These are phyloP conservation scores for Pseudocercospora cruenta DNA, from an alignment of 2,329 filamentous ascomycete species.

Conservation along the genomic window DNA sequence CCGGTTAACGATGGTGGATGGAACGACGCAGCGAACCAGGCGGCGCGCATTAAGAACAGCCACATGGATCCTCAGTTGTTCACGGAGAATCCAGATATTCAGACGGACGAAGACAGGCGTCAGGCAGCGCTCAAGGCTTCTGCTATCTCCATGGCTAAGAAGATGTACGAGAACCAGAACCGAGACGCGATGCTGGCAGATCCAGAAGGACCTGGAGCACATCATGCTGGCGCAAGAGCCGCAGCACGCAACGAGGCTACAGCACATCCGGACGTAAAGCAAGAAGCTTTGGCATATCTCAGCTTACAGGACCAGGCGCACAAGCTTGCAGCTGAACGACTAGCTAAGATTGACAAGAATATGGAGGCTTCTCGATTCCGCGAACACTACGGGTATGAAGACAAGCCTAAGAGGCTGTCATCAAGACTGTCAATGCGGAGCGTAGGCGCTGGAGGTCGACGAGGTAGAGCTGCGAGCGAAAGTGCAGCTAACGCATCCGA, in stretches of 20 bases:
- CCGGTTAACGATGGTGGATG: conserved; percentile 39
- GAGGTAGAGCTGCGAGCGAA: conserved; percentile 69
- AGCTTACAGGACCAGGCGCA: conserved; percentile 85
- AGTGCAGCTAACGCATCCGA: conserved; percentile 47
- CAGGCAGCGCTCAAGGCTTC: conserved; percentile 77
- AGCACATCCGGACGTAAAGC: conserved; percentile 55
- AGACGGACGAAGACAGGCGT: conserved; percentile 73
- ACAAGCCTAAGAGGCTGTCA: conserved; percentile 54
- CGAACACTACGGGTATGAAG: conserved; percentile 74
- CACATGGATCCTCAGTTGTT: conserved; percentile 78
- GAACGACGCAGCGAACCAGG: conserved; percentile 58
- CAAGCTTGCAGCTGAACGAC: conserved; percentile 78
- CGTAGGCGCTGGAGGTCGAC: conserved; percentile 44
- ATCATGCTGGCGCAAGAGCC: conserved; percentile 32
- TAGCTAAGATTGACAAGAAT: conserved; percentile 78
- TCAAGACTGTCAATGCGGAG: conserved; percentile 55
- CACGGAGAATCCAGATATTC: conserved; percentile 70
- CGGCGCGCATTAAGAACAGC: conserved; percentile 65
- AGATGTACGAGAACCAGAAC: conserved; percentile 74
- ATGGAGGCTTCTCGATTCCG: conserved; percentile 65
- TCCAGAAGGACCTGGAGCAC: conserved; percentile 23
- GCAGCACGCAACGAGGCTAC: conserved; percentile 33
- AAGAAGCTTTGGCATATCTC: conserved; percentile 55
- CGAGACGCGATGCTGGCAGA: conserved; percentile 29
- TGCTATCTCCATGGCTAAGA: conserved; percentile 84